phyloP scores from a whole-genome alignment of 768 basidiomycete genomes.

The Trametes sanguinea region DNA sequence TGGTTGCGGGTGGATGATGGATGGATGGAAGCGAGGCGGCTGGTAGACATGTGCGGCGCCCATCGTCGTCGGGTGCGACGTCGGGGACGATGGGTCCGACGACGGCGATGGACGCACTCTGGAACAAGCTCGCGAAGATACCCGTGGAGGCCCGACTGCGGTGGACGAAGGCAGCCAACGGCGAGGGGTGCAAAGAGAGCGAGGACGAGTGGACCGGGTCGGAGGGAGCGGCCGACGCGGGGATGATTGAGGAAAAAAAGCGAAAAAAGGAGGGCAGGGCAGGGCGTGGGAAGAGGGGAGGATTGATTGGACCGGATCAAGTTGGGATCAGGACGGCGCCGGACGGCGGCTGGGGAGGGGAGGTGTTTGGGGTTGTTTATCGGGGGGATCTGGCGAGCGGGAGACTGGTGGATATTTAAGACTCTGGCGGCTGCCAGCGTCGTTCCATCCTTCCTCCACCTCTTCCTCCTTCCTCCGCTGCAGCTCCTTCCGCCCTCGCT shows the following conservation, averaged over 20 bases:
- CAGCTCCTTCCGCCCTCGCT: slow-evolving; percentile 16
- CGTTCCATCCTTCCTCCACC: slow-evolving; percentile 24
- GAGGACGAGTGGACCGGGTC: slow-evolving; percentile 11
- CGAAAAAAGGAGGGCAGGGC: background rate
- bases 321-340: slow-evolving; percentile 16
- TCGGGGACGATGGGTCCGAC: background rate
- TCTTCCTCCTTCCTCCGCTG: slow-evolving; percentile 21
- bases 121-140: background rate
- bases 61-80: background rate
- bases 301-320: slow-evolving; percentile 19
- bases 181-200: background rate
- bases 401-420: slow-evolving; percentile 23
- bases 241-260: background rate
- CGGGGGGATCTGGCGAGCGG: slow-evolving; percentile 12
- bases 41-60: slow-evolving; percentile 15
- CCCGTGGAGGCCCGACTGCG: slow-evolving; percentile 14
- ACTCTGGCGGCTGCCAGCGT: slow-evolving; percentile 24
- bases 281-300: background rate
- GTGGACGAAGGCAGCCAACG: slow-evolving; percentile 3
- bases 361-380: slow-evolving; percentile 18
- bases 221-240: slow-evolving; percentile 18
- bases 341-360: slow-evolving; percentile 14
- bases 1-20: slow-evolving; percentile 3
- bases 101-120: background rate
- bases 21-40: slow-evolving; percentile 5